Base-by-base conservation (phyloP, 352 stramenopile species). In the Phytophthora fragariaefolia region DNA sequence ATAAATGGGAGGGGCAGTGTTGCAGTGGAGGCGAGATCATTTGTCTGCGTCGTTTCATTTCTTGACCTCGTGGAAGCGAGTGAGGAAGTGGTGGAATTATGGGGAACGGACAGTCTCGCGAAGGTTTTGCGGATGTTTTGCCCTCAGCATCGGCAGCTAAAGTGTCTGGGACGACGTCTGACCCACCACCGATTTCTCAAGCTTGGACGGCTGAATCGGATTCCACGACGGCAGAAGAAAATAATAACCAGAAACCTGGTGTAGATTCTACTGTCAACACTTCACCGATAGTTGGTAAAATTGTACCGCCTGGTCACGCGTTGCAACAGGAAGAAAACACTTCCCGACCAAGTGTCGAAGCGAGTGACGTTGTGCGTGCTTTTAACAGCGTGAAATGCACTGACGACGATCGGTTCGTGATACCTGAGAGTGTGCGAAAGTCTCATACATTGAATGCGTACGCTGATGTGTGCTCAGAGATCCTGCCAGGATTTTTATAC, bases 401-500 rank as follows among this genome's bases (percentile, higher is more conserved):
- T 10, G 64, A 71, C 15, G 64, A 71, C 8, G 65, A 66, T 9
- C 49, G 32, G 2, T 85, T 86, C 52, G 18, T 68, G 8, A 58
- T 85, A 17, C 80, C 83, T 3, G 83, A 91, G 42, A 91, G 83
- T 38, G 83, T 90, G n/a, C 79, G 83, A 23, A 87, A 85, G 51
- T 79, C 79, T 20, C 61, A 61, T 13, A 73, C 66, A 22, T 51
- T 89, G 22, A 66, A 74, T 13, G 64, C 66, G 6, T 82, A 76
- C n/a, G 66, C 58, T 1, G 59, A 76, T 18, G 70, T 85, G n/a
- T 91, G 80, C 47, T 90, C 80, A 0, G 80, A 90, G 59, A 89
- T 91, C 36, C 28, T 91, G 1, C 62, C 80, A 0, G 58, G 47
- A 1, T 79, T 87, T 42, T 42, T 91, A n/a, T 89, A 79, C 15